Evolutionary conservation across 768 basidiomycete genomes (phyloP), one percentile per base, ranked within the genome.

Genomic region (Russula dissimulans): DNA sequence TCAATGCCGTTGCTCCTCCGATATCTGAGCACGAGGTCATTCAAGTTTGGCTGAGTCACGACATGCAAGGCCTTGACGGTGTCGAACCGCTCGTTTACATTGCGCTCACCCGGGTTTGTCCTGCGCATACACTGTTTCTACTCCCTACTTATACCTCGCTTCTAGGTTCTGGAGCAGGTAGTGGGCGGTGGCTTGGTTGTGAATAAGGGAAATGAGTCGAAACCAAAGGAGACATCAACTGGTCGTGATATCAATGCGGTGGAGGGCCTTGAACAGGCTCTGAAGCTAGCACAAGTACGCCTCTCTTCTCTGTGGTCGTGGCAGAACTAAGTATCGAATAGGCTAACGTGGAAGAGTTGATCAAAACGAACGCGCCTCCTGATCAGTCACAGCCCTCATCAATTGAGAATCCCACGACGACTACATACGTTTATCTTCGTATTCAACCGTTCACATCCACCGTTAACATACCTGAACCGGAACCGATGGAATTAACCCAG

Each of bases 11-110:
- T 61, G 97, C 97, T 0, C 97, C 97, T 44, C 97, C 97, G 12
- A 98, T 98, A 67, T 91, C 95, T 29, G 95, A 95, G 71, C 95
- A 98, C 70, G 97, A 99, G 73, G 92, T 97, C 15, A 94, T 99
- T 64, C 85, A 97, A 70, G 86, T 99, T 8, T 92, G 91, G 88
- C 75, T 99, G 42, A 89, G 87, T 68, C 95, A 98, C 74, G 94
- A 97, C 66, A 95, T 99, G 95, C 79, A 81, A 64, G 97, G 97
- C 17, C 97, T 95, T 70, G 93, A 95, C 59, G 97, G 97, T 7
- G 81, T 98, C 45, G 95, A 98, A 74, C 81, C 86, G 11, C 80
- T 99, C n/a, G 90, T 94, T 29, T 98, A 97, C 74, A 83, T 87
- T 26, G 87, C 91, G 3, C 77, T 97, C 46, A 75, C 90, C 22